Percentiles rank a stretch among this genome's conserved stretches.
These are phyloP conservation scores for Spathaspora boniae DNA, from an alignment of 805 yeast species.

Conservation along the genomic window DNA sequence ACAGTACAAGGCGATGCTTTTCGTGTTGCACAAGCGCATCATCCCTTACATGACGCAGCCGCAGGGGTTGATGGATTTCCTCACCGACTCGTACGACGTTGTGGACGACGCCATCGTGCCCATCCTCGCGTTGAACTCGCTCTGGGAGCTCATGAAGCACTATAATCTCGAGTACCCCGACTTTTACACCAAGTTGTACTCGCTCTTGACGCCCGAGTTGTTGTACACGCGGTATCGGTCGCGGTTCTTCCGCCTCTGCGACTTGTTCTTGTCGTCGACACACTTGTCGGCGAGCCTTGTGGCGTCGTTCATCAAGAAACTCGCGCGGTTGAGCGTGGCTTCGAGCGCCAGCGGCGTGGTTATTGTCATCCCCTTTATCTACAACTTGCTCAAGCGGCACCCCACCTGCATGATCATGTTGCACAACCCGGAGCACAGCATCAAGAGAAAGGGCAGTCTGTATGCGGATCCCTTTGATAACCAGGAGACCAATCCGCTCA, in stretches of 20 bases:
- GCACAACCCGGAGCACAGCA: constrained; percentile 45
- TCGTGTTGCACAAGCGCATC: constrained; percentile 76
- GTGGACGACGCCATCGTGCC: constrained; percentile 50
- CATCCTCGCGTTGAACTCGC: constrained; percentile 79
- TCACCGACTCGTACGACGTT: constrained; percentile 76
- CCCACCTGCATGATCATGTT: constrained; percentile 91
- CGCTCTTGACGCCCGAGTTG: constrained; percentile 69
- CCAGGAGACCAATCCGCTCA: constrained; percentile 67
- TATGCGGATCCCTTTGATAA: constrained; percentile 65
- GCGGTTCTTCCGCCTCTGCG: constrained; percentile 83
- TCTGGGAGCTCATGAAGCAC: constrained; percentile 78
- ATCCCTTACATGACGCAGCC: constrained; percentile 81
- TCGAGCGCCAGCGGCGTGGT: constrained; percentile 90
- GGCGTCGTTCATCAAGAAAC: constrained; percentile 83
- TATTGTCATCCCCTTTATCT: constrained; percentile 83
- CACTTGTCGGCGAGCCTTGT: constrained; percentile 80
- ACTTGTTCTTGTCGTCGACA: constrained; percentile 78
- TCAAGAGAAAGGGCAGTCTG: too few species aligned
- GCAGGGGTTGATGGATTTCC: constrained; percentile 84
- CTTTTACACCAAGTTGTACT: constrained; percentile 78
- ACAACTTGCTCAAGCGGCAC: constrained; percentile 84
- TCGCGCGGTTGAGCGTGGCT: constrained; percentile 69
- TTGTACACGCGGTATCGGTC: constrained; percentile 79
- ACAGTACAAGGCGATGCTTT: constrained; percentile 68
- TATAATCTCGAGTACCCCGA: constrained; percentile 90